These are phyloP conservation scores for Mallotus nudiflorus DNA, from an alignment of 345 rosid genomes.

Conservation along the genomic window DNA sequence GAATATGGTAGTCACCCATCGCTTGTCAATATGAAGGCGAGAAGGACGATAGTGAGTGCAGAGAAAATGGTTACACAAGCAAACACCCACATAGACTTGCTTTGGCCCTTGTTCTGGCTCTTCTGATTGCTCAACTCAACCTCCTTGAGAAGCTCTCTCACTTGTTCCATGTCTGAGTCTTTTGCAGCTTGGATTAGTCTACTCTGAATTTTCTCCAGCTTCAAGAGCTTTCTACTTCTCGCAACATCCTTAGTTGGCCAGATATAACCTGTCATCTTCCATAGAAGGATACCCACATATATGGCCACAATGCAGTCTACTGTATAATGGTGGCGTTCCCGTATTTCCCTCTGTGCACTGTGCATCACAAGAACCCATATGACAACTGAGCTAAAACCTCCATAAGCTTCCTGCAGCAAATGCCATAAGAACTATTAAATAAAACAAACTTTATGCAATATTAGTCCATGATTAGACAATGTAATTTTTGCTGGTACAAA, in stretches of 20 bases:
- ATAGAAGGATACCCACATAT: slow-evolving; percentile 81
- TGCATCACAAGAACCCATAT: slow-evolving; percentile 83
- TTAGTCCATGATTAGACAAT: slow-evolving; percentile 1
- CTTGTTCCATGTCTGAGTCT: slow-evolving; percentile 84
- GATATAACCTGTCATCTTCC: slow-evolving; percentile 90
- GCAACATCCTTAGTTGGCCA: slow-evolving; percentile 53
- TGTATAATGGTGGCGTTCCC: slow-evolving; percentile 87
- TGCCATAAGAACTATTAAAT: neutral
- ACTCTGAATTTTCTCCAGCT: slow-evolving; percentile 70
- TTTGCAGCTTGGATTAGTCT: slow-evolving; percentile 78
- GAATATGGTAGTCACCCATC: slow-evolving; percentile 59
- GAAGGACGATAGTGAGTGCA: slow-evolving; percentile 55
- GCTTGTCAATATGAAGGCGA: slow-evolving; percentile 78
- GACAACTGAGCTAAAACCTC: slow-evolving; percentile 75
- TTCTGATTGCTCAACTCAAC: slow-evolving; percentile 50
- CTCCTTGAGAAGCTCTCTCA: slow-evolving; percentile 74
- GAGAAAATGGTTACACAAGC: slow-evolving; percentile 54
- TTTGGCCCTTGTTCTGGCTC: slow-evolving; percentile 39
- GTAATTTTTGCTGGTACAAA: neutral
- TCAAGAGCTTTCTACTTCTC: slow-evolving; percentile 36
- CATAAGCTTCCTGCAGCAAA: slow-evolving; percentile 81
- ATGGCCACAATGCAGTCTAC: slow-evolving; percentile 91
- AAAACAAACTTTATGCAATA: neutral
- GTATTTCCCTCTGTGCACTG: slow-evolving; percentile 82
- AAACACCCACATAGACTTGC: slow-evolving; percentile 59